A percentile compares a stretch with the other conserved stretches of the same genome.
Evolutionary conservation across 768 basidiomycete genomes (phyloP).

Genomic region (Tricholoma furcatifolium): DNA sequence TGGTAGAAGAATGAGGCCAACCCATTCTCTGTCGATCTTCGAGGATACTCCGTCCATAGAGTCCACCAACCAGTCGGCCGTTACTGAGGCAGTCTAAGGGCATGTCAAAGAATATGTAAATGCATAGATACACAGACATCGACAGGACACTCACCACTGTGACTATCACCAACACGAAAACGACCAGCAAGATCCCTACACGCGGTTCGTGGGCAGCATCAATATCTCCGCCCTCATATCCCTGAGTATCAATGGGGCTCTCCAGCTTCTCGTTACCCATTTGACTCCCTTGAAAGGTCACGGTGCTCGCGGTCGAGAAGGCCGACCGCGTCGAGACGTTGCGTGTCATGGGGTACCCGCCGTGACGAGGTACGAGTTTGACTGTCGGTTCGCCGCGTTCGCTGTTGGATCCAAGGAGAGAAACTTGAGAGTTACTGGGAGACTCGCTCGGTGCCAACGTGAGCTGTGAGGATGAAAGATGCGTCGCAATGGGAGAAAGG

Average conservation of each 20-base stretch:
- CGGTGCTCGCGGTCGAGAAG: constrained; percentile 2
- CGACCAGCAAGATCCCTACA: constrained; percentile 57
- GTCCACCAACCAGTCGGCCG: constrained; percentile 71
- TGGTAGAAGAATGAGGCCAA: constrained; percentile 86
- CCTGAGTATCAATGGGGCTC: not conserved
- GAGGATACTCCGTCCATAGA: constrained; percentile 78
- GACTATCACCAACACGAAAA: constrained; percentile 53
- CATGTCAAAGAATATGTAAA: not conserved
- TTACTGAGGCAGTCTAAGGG: constrained; percentile 50
- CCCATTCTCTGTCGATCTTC: constrained; percentile 81
- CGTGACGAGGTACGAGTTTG: constrained; percentile 10
- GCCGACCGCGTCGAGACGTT: not conserved
- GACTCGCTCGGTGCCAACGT: constrained; percentile 1
- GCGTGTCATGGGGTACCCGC: constrained; percentile 12
- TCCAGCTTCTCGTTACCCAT: constrained; percentile 7
- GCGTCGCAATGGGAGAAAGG: not conserved
- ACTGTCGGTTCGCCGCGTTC: constrained; percentile 18
- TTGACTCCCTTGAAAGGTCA: constrained; percentile 5
- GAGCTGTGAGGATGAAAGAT: constrained; percentile 1
- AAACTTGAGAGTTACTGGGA: not conserved
- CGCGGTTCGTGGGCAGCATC: constrained; percentile 40
- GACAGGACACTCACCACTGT: constrained; percentile 53
- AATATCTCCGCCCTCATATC: not conserved
- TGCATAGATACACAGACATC: not conserved
- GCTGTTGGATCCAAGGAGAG: constrained; percentile 8